Evolutionary conservation across 169 alveolate genomes (phyloP).

Genomic region (Amoebophrya sp.): DNA sequence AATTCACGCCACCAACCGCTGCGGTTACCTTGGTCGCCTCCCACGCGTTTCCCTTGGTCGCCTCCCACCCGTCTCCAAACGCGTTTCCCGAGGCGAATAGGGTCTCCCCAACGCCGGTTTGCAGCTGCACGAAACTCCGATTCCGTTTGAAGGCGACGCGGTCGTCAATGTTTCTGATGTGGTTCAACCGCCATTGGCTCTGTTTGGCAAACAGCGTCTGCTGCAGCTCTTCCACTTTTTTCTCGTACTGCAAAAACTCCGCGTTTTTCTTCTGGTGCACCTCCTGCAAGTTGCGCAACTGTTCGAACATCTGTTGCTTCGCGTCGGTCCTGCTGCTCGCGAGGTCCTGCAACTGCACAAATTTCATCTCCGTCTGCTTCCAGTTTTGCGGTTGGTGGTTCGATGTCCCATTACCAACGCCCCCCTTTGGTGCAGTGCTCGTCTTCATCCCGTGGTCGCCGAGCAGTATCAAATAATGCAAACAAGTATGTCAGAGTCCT

Average conservation of each 20-base stretch:
- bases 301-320: not conserved
- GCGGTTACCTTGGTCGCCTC: no score
- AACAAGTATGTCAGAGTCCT: no score
- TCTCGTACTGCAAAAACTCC: not conserved
- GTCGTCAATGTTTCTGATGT: not conserved
- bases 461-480: no score
- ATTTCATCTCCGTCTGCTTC: no score
- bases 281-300: constrained; percentile 4
- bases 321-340: not conserved
- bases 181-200: not conserved
- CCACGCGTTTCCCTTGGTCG: no score
- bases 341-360: no score
- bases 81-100: not conserved
- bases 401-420: no score
- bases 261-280: not conserved
- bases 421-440: no score
- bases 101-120: not conserved
- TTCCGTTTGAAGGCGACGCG: not conserved
- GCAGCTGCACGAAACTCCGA: not conserved
- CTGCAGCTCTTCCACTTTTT: not conserved
- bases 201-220: not conserved
- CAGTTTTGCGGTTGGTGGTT: no score
- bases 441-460: no score
- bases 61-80: no score
- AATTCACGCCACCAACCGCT: no score